Evolutionary conservation across 169 alveolate genomes (phyloP), one percentile per base, ranked within the genome.

Genomic region (Plasmodium fragile): DNA sequence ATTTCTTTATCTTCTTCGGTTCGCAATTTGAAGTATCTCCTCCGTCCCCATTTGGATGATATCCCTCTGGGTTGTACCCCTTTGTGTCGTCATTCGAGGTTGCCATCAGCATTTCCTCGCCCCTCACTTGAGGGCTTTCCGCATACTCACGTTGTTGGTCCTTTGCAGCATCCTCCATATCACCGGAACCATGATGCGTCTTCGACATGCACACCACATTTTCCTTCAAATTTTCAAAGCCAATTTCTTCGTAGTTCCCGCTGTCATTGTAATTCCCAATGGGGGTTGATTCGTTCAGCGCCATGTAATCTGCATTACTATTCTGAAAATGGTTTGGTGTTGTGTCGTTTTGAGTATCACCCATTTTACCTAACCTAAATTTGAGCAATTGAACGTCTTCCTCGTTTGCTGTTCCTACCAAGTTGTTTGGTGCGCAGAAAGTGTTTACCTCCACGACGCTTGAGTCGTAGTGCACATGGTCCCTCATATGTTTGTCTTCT

Each of bases 331-430:
- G 22, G 32, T 55, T 70, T 71, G 43, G 72, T 41, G 43, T 43
- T 22, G 13, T 30, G 4, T 43, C 52, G 49, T 71, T n/a, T 18
- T 83, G 30, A 52, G 16, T 18, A 83, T 70, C 72, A 4, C 41
- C 92, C 16, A 70, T 70, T 69, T 69, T 83, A 39, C 6, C 92
- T 83, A 83, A 41, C 36, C 36, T 79, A 34, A 83, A 83, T 39
- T 83, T 69, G 55, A 83, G 52, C 73, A 83, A 71, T 0, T 41
- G 73, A 28, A 25, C 34, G 22, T 70, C 36, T 49, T 52, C 92
- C 81, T 72, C 49, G 30, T 83, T 1, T 52, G 77, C 52, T 11
- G 22, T 6, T 80, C 69, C 75, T 65, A 28, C 36, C 75, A 18
- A 65, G 36, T n/a, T 65, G 36, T 65, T 65, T 10, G 36, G 75